Evolutionary conservation across 139 green algal species (phyloP).

Genomic region (Chloropicon primus): DNA sequence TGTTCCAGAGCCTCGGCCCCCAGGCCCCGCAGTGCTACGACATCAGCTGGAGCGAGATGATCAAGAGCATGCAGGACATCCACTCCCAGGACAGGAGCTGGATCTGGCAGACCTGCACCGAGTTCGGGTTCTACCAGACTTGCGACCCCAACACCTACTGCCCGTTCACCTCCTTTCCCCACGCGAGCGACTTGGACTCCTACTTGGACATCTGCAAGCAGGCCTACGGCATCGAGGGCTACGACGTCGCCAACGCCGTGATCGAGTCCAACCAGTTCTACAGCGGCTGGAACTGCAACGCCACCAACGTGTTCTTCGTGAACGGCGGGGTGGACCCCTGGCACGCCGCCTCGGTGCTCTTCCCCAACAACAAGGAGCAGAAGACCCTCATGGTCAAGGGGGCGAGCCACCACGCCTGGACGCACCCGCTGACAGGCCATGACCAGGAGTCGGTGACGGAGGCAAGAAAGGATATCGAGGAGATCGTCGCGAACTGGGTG

Average conservation of each 20-base stretch:
- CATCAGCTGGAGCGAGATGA: not conserved
- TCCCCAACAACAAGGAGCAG: not conserved
- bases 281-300: not conserved
- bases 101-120: constrained; percentile 18
- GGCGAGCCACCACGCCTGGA: constrained; percentile 16
- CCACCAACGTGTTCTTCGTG: constrained; percentile 7
- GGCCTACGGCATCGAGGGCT: constrained; percentile 2
- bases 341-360: constrained; percentile 2
- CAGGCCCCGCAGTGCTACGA: no score
- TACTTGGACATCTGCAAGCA: not conserved
- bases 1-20: not conserved
- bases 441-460: constrained; percentile 2
- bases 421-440: constrained; percentile 1
- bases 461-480: not conserved
- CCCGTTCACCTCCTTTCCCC: not conserved
- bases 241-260: not conserved
- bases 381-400: constrained; percentile 1
- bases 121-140: constrained; percentile 23
- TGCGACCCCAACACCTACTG: constrained; percentile 9
- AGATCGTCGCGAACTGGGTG: not conserved
- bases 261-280: constrained; percentile 2
- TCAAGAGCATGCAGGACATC: not conserved
- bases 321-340: constrained; percentile 13
- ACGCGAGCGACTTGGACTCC: not conserved
- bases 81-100: constrained; percentile 1